A percentile compares a stretch with the other conserved stretches of the same genome.
These are phyloP conservation scores for Neofusicoccum sp. DNA, from an alignment of 2,329 filamentous ascomycete species.

Conservation along the genomic window DNA sequence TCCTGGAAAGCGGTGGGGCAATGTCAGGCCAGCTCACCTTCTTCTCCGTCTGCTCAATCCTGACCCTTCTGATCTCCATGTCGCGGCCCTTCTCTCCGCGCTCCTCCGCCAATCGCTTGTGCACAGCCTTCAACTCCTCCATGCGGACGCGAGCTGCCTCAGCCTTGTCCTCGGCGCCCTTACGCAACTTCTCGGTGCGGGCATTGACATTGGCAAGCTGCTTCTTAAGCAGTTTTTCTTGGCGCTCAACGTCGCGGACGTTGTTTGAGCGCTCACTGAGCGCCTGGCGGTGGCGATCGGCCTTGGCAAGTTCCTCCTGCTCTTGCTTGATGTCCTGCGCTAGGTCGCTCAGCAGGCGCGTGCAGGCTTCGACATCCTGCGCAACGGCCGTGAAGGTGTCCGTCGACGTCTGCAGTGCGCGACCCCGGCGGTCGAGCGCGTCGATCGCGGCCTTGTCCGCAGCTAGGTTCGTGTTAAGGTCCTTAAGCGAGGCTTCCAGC, in stretches of 20 bases:
- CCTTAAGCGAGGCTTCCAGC: slow-evolving; percentile 76
- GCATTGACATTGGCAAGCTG: slow-evolving; percentile 85
- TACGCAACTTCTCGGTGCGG: slow-evolving; percentile 77
- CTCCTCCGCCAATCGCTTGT: slow-evolving; percentile 80
- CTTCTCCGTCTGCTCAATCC: slow-evolving; percentile 97
- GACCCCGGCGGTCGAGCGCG: slow-evolving; percentile 77
- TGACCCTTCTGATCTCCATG: slow-evolving; percentile 86
- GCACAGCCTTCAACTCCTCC: slow-evolving; percentile 80
- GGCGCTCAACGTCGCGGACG: slow-evolving; percentile 85
- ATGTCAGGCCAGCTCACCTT: slow-evolving; percentile 62
- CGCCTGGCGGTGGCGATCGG: slow-evolving; percentile 78
- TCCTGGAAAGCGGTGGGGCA: too few species aligned
- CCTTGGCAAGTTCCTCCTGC: slow-evolving; percentile 82
- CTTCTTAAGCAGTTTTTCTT: slow-evolving; percentile 77
- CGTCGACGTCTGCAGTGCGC: slow-evolving; percentile 85
- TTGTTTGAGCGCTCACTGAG: slow-evolving; percentile 85
- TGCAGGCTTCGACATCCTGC: slow-evolving; percentile 81
- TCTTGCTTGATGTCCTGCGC: slow-evolving; percentile 81
- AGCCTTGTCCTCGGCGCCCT: slow-evolving; percentile 78
- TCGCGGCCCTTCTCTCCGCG: slow-evolving; percentile 82
- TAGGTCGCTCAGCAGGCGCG: slow-evolving; percentile 86
- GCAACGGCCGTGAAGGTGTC: slow-evolving; percentile 85
- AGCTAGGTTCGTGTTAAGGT: slow-evolving; percentile 74
- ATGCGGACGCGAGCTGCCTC: slow-evolving; percentile 80
- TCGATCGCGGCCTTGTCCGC: slow-evolving; percentile 84